Conservation (phyloP, 116 monocot species). For the Cymodocea nodosa region DNA sequence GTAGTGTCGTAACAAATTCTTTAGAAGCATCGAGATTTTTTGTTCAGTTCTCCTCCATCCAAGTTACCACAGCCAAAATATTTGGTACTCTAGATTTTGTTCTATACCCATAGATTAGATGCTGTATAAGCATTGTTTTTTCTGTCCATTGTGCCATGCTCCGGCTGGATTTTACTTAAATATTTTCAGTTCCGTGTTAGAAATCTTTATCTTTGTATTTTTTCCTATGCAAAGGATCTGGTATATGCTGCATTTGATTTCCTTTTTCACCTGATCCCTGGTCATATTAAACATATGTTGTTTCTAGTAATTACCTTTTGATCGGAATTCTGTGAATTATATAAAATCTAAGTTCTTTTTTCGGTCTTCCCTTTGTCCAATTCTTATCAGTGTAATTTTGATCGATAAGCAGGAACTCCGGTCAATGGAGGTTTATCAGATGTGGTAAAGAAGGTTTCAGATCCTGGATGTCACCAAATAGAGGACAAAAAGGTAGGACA, state of each 20-base stretch:
- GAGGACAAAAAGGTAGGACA: slow-evolving; percentile 40
- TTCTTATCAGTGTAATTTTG: not conserved
- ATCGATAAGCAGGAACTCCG: slow-evolving; percentile 22
- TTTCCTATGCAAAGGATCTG: too few species aligned
- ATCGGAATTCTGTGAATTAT: not conserved
- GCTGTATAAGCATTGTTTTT: not conserved
- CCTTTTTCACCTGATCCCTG: too few species aligned
- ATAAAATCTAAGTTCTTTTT: not conserved
- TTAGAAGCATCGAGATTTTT: not conserved
- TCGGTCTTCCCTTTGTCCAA: not conserved
- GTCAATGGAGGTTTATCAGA: slow-evolving; percentile 9
- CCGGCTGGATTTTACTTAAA: not conserved
- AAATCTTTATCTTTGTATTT: too few species aligned
- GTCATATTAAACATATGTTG: too few species aligned
- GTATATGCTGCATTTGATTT: too few species aligned
- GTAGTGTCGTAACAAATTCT: too few species aligned
- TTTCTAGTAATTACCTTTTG: too few species aligned
- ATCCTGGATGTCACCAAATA: slow-evolving; percentile 12
- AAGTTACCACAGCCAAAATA: not conserved
- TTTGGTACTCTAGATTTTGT: not conserved
- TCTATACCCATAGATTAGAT: not conserved
- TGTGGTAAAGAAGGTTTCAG: slow-evolving; percentile 11
- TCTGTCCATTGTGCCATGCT: not conserved
- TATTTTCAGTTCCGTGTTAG: too few species aligned
- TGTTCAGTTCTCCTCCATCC: not conserved